phyloP scores from a whole-genome alignment of 2,329 filamentous ascomycete genomes.

The Fusarium algeriense region DNA sequence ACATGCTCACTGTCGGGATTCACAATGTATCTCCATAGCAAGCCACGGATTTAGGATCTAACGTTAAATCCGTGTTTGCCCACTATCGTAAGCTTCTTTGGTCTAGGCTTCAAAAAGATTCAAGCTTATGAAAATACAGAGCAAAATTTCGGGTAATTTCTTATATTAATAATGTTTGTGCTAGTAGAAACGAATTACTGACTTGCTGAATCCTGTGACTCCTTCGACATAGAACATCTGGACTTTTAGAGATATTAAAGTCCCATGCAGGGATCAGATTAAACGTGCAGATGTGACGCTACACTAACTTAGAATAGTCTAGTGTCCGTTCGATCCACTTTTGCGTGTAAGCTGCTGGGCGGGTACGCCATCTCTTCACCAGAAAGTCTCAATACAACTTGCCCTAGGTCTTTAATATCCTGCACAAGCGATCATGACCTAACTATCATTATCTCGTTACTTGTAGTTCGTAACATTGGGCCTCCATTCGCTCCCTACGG shows the following conservation, averaged over 20 bases:
- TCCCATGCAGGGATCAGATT: not conserved
- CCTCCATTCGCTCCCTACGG: too few species aligned
- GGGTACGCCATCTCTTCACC: not conserved
- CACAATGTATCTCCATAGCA: slow-evolving; percentile 7
- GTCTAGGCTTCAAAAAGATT: too few species aligned
- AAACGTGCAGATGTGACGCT: not conserved
- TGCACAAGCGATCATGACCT: not conserved
- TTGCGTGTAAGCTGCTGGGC: not conserved
- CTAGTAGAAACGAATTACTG: not conserved
- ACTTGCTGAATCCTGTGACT: not conserved
- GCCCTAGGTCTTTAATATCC: not conserved
- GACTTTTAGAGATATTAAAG: not conserved
- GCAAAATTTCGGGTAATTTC: not conserved
- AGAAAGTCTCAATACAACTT: not conserved
- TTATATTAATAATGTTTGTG: not conserved
- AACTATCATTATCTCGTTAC: not conserved
- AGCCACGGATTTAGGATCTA: slow-evolving; percentile 14
- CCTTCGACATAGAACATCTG: not conserved
- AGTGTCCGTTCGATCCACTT: not conserved
- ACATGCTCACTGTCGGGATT: not conserved
- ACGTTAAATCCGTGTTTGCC: slow-evolving; percentile 2
- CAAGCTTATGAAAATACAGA: too few species aligned
- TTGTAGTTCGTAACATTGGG: too few species aligned
- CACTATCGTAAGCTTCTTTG: not conserved
- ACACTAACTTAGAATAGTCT: not conserved